phyloP scores from a whole-genome alignment of 768 basidiomycete genomes.

The Goffeauzyma gilvescens region DNA sequence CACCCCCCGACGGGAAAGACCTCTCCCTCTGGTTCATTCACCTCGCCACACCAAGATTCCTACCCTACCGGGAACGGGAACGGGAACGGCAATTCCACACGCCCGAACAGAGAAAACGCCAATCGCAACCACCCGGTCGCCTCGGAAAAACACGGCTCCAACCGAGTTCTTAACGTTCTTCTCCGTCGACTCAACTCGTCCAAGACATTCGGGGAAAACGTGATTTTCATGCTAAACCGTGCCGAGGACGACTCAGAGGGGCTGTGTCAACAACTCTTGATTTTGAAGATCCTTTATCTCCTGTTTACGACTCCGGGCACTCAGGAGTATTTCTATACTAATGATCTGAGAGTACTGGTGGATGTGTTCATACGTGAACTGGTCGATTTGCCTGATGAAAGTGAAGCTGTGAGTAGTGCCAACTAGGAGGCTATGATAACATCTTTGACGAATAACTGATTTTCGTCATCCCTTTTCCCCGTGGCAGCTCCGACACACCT shows the following conservation, averaged over 20 bases:
- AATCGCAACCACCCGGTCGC: too few relatives aligned
- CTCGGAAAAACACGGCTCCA: too few relatives aligned
- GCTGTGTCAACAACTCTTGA: constrained; percentile 78
- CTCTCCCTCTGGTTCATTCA: constrained; percentile 1
- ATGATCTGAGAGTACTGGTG: constrained; percentile 84
- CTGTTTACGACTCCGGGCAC: constrained; percentile 85
- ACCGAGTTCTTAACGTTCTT: constrained; percentile 64
- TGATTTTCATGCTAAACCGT: constrained; percentile 97
- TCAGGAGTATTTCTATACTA: constrained; percentile 93
- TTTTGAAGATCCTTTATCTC: constrained; percentile 83
- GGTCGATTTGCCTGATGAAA: constrained; percentile 75
- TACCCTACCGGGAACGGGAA: too few relatives aligned
- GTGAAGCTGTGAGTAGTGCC: constrained; percentile 69
- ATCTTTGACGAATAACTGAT: background rate
- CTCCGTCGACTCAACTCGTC: constrained; percentile 67
- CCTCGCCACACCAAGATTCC: background rate
- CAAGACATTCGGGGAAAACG: constrained; percentile 91
- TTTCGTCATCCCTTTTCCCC: background rate
- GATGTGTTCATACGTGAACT: constrained; percentile 95
- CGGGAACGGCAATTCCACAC: too few relatives aligned
- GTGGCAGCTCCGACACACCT: constrained; percentile 71
- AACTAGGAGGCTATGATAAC: too few relatives aligned
- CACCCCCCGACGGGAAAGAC: constrained; percentile 1
- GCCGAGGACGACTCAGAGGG: constrained; percentile 72
- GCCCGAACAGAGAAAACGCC: constrained; percentile 9